Percentiles rank a stretch among this genome's conserved stretches.
These are phyloP conservation scores for Leishmania amazonensis DNA, from an alignment of 208 protist species.

Conservation along the genomic window DNA sequence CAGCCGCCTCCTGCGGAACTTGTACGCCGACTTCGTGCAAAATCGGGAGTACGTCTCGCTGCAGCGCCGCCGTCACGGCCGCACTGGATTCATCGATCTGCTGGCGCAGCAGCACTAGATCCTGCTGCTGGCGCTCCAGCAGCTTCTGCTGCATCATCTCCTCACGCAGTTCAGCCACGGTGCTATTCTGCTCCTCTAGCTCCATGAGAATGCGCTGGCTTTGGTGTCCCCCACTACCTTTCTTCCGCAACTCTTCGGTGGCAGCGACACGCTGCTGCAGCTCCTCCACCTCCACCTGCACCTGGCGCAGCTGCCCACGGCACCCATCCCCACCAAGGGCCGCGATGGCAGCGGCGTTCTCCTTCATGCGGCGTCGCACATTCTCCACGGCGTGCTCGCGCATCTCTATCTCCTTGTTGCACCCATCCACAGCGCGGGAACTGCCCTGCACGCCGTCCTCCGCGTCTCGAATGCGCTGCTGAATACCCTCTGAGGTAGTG, in stretches of 20 bases:
- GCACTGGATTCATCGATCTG: slow-evolving; percentile 43
- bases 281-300: slow-evolving; percentile 38
- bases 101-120: slow-evolving; percentile 42
- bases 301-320: slow-evolving; percentile 18
- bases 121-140: slow-evolving; percentile 32
- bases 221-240: slow-evolving; percentile 38
- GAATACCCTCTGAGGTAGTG: background rate
- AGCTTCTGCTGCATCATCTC: slow-evolving; percentile 59
- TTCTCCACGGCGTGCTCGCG: slow-evolving; percentile 18
- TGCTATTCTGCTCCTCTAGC: slow-evolving; percentile 52
- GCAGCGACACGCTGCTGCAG: slow-evolving; percentile 57
- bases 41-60: slow-evolving; percentile 40
- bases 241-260: slow-evolving; percentile 43
- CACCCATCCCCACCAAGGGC: slow-evolving; percentile 21
- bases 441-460: slow-evolving; percentile 35
- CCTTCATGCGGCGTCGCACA: slow-evolving; percentile 20
- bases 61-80: slow-evolving; percentile 29
- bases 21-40: slow-evolving; percentile 32
- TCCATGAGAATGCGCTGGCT: slow-evolving; percentile 44
- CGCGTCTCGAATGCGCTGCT: slow-evolving; percentile 7
- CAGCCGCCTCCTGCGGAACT: slow-evolving; percentile 1
- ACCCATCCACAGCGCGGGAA: slow-evolving; percentile 52
- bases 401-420: slow-evolving; percentile 72
- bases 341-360: slow-evolving; percentile 20
- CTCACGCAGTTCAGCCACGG: slow-evolving; percentile 52